These are phyloP conservation scores for Cardamine chenopodiifolia DNA, from an alignment of 345 rosid genomes.

Conservation along the genomic window DNA sequence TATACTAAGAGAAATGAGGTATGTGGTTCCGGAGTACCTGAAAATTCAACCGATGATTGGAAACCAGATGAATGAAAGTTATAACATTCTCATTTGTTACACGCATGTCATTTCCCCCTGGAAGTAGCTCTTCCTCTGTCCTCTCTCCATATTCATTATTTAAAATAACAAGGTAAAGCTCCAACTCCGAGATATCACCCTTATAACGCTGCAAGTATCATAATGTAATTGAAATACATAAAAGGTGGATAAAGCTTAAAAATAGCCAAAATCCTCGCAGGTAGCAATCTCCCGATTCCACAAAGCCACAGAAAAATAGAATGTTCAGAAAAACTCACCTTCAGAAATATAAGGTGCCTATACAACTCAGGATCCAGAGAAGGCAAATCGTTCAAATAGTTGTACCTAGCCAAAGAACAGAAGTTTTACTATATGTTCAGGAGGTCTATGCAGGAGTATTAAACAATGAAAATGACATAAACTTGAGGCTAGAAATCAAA, in stretches of 20 bases:
- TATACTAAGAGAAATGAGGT: conserved; percentile 9
- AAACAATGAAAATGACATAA: conserved; percentile 17
- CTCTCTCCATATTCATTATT: conserved; percentile 98
- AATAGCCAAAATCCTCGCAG: not conserved
- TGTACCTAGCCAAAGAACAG: conserved; percentile 59
- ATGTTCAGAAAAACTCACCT: conserved; percentile 53
- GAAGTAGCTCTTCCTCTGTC: conserved; percentile 90
- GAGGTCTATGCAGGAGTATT: conserved; percentile 1
- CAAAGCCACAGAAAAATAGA: conserved; percentile 23
- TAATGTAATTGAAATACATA: not conserved
- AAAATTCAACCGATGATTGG: conserved; percentile 90
- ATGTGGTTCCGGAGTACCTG: conserved; percentile 57
- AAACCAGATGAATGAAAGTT: conserved; percentile 89
- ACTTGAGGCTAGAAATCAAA: conserved; percentile 20
- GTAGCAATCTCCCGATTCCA: conserved; percentile 20
- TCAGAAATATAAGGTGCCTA: conserved; percentile 94
- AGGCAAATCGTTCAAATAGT: conserved; percentile 95
- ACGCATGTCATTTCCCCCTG: conserved; percentile 76
- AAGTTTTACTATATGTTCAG: conserved; percentile 22
- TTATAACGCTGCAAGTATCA: conserved; percentile 68
- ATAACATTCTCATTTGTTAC: conserved; percentile 92
- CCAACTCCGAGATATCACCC: conserved; percentile 80
- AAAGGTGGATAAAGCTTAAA: not conserved
- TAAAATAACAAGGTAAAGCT: conserved; percentile 88
- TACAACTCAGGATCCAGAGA: conserved; percentile 94